A percentile compares a stretch with the other conserved stretches of the same genome.
phyloP scores from a whole-genome alignment of 176 grass and related monocot genomes.

The Eleusine coracana region DNA sequence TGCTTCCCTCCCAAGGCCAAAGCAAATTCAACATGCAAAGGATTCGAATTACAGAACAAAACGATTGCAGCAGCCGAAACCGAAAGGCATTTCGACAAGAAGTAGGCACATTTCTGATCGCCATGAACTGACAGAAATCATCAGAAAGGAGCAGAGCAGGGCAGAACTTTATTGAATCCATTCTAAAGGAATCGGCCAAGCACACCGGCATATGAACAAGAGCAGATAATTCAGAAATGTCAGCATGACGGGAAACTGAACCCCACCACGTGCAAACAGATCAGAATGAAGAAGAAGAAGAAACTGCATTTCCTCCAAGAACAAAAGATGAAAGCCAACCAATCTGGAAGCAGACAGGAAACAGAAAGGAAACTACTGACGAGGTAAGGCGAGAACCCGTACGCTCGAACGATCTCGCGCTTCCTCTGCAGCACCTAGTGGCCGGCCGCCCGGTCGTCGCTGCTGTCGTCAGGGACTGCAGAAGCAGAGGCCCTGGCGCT shows the following conservation, averaged over 20 bases:
- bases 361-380: background rate
- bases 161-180: background rate
- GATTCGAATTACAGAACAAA: background rate
- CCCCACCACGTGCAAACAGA: constrained; percentile 51
- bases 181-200: constrained; percentile 1
- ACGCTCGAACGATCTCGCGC: constrained; percentile 13
- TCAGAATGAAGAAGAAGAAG: constrained; percentile 26
- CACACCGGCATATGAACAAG: constrained; percentile 9
- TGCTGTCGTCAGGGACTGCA: background rate
- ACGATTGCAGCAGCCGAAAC: background rate
- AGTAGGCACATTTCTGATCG: background rate
- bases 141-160: background rate
- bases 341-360: background rate
- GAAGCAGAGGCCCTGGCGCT: background rate
- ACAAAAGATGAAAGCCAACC: background rate
- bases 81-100: background rate
- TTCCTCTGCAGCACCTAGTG: background rate
- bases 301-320: constrained; percentile 12
- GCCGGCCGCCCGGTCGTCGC: constrained; percentile 11
- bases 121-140: background rate
- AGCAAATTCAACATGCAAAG: background rate
- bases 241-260: constrained; percentile 14
- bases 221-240: constrained; percentile 24
- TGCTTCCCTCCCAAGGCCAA: background rate
- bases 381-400: background rate